Conservation (phyloP, 2,329 filamentous ascomycete genomes). For the Achaetomium macrosporum region DNA sequence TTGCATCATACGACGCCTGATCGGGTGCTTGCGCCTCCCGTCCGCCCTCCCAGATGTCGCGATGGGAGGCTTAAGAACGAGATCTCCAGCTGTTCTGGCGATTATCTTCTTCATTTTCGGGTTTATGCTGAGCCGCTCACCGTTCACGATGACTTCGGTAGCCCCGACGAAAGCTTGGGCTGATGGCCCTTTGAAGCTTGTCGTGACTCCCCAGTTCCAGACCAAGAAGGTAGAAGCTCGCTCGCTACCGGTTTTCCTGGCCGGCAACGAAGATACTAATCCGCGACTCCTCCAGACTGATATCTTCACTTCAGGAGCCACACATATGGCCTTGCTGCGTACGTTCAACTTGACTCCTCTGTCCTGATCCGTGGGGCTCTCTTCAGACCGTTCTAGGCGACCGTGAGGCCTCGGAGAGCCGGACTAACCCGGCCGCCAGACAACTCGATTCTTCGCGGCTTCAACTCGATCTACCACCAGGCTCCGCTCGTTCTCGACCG, state of each 20-base stretch:
- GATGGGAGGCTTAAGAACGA: conserved; percentile 18
- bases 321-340: conserved; percentile 52
- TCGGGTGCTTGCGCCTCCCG: not conserved
- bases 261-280: not conserved
- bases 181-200: conserved; percentile 48
- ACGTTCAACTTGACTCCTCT: not conserved
- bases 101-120: conserved; percentile 28
- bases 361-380: not conserved
- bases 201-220: conserved; percentile 48
- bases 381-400: not conserved
- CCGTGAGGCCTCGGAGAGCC: not conserved
- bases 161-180: conserved; percentile 42
- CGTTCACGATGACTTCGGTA: conserved; percentile 35
- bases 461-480: conserved; percentile 59
- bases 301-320: conserved; percentile 53
- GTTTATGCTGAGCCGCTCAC: conserved; percentile 33
- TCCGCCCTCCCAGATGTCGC: not conserved
- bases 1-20: conserved; percentile 17
- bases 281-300: conserved; percentile 38
- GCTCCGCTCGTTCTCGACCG: conserved; percentile 44
- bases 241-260: not conserved
- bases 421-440: conserved; percentile 26
- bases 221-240: conserved; percentile 40
- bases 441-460: conserved; percentile 57
- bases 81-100: conserved; percentile 14